Percentiles rank a stretch among this genome's conserved stretches.
phyloP scores from a whole-genome alignment of 768 basidiomycete genomes.

The Mycena albidolilacea region DNA sequence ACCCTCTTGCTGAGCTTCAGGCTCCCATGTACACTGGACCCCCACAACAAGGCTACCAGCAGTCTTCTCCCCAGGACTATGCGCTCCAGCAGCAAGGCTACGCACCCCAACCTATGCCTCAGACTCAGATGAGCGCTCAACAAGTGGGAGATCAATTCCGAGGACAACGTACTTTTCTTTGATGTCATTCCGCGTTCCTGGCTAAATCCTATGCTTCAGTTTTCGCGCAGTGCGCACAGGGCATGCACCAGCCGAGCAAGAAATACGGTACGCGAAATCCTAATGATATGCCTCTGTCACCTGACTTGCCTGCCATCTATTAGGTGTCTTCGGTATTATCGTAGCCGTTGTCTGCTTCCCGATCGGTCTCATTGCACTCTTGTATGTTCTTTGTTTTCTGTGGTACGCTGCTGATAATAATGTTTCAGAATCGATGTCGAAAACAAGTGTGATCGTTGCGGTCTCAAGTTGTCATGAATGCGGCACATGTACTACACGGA shows the following conservation, averaged over 20 bases:
- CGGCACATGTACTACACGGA: too few species aligned
- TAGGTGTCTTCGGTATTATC: conserved; percentile 40
- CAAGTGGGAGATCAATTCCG: conserved; percentile 47
- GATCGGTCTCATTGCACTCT: conserved; percentile 47
- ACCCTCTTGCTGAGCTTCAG: conserved; percentile 11
- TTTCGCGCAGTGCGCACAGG: conserved; percentile 45
- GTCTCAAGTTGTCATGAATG: conserved; percentile 43
- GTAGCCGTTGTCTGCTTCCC: conserved; percentile 46
- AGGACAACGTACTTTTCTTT: conserved; percentile 40
- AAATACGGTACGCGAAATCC: conserved; percentile 37
- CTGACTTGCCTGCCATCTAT: neutral
- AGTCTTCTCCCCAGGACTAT: conserved; percentile 12
- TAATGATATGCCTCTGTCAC: neutral
- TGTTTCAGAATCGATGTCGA: conserved; percentile 48
- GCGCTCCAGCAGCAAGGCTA: conserved; percentile 26
- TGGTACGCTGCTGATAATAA: neutral
- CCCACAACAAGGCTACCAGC: conserved; percentile 2
- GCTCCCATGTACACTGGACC: conserved; percentile 25
- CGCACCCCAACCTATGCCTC: conserved; percentile 31
- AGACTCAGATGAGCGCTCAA: conserved; percentile 26
- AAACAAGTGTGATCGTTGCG: conserved; percentile 50
- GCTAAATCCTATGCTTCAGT: conserved; percentile 35
- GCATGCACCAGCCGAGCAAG: conserved; percentile 42
- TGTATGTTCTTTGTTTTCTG: conserved; percentile 37
- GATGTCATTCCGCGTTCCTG: neutral